These are phyloP conservation scores for Aspergillus conjunctus DNA, from an alignment of 495 filamentous ascomycete genomes.

Conservation along the genomic window DNA sequence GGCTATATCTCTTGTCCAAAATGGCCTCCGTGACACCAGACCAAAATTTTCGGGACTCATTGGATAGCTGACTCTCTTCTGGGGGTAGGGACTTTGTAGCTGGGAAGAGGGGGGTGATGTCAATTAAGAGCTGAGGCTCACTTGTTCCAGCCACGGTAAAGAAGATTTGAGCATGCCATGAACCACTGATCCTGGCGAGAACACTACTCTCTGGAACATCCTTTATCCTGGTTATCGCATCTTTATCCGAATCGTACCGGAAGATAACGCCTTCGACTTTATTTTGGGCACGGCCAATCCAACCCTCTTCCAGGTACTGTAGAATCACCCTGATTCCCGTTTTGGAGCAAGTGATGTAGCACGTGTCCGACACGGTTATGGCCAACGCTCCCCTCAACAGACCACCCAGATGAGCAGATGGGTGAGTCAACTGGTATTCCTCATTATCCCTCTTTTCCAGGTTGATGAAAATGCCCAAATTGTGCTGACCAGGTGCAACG, in stretches of 20 bases:
- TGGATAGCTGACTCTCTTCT: constrained; percentile 71
- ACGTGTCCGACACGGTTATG: constrained; percentile 84
- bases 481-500: constrained; percentile 88
- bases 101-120: constrained; percentile 77
- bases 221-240: constrained; percentile 73
- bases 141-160: constrained; percentile 59
- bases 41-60: constrained; percentile 93
- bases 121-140: constrained; percentile 77
- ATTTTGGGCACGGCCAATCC: constrained; percentile 89
- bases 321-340: constrained; percentile 89
- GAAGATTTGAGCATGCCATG: constrained; percentile 75
- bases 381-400: constrained; percentile 79
- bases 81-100: constrained; percentile 79
- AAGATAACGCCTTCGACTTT: constrained; percentile 90
- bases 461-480: constrained; percentile 92
- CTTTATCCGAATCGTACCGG: constrained; percentile 78
- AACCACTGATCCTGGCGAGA: constrained; percentile 79
- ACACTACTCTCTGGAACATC: constrained; percentile 84
- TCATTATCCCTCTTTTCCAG: constrained; percentile 79
- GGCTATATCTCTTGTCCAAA: constrained; percentile 73
- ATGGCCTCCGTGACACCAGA: constrained; percentile 86
- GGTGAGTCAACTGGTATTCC: constrained; percentile 93
- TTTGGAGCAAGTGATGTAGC: constrained; percentile 81
- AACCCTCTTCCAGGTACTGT: constrained; percentile 90
- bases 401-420: constrained; percentile 88